These are phyloP conservation scores for Saturnispora kantuleensis DNA, from an alignment of 805 yeast species.

Conservation along the genomic window DNA sequence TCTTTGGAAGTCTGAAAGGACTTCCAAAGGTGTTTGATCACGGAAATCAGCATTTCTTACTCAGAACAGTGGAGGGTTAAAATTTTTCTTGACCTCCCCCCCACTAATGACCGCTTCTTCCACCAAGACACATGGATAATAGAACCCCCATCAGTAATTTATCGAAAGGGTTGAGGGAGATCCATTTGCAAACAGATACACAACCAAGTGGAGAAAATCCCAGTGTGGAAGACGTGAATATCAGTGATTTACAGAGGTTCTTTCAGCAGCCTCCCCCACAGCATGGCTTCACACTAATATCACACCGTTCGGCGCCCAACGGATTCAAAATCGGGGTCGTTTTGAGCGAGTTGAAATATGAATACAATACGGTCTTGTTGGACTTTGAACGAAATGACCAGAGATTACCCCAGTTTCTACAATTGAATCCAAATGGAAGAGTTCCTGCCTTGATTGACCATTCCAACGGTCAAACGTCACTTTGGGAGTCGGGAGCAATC, in stretches of 20 bases:
- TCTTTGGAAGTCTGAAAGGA: not conserved
- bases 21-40: not conserved
- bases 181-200: slow-evolving; percentile 15
- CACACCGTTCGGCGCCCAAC: slow-evolving; percentile 85
- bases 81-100: no score
- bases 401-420: slow-evolving; percentile 84
- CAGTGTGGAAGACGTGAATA: slow-evolving; percentile 11
- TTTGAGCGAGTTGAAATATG: slow-evolving; percentile 69
- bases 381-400: slow-evolving; percentile 89
- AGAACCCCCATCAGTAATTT: slow-evolving; percentile 28
- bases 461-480: slow-evolving; percentile 44
- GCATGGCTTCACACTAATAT: slow-evolving; percentile 75
- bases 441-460: slow-evolving; percentile 94
- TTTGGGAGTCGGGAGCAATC: slow-evolving; percentile 96
- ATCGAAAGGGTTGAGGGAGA: slow-evolving; percentile 31
- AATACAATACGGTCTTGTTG: slow-evolving; percentile 70
- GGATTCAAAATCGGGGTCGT: slow-evolving; percentile 94
- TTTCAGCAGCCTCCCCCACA: slow-evolving; percentile 57
- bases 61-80: not conserved
- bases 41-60: not conserved
- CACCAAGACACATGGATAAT: not conserved
- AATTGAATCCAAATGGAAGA: slow-evolving; percentile 92
- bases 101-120: not conserved
- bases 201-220: slow-evolving; percentile 1
- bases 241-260: slow-evolving; percentile 53